Percentiles rank a stretch among this genome's conserved stretches.
phyloP scores from a whole-genome alignment of 495 filamentous ascomycete genomes.

The Penicillium lividum region DNA sequence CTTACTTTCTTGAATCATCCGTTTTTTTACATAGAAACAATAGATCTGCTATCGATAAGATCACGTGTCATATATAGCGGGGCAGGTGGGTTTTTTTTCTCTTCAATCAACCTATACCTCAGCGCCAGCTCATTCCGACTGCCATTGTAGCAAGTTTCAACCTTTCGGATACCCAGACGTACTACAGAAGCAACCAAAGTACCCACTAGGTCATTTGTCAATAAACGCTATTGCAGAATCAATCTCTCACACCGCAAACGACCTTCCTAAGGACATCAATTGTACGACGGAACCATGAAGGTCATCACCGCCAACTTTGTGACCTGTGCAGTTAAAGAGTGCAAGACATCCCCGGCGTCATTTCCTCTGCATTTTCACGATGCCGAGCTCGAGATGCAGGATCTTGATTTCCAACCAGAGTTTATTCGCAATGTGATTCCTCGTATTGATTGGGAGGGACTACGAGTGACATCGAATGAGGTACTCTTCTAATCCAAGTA shows the following conservation, averaged over 20 bases:
- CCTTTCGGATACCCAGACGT: neutral
- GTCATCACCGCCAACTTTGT: slow-evolving; percentile 96
- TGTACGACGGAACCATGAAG: slow-evolving; percentile 67
- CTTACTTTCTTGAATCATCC: too few species aligned
- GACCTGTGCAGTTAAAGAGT: slow-evolving; percentile 91
- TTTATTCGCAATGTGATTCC: slow-evolving; percentile 82
- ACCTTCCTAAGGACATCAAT: neutral
- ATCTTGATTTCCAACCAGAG: slow-evolving; percentile 73
- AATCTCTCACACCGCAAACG: neutral
- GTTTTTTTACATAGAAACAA: too few species aligned
- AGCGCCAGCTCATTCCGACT: neutral
- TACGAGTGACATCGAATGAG: slow-evolving; percentile 74
- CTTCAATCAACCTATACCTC: neutral
- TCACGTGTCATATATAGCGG: slow-evolving; percentile 12
- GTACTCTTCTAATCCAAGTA: slow-evolving; percentile 48
- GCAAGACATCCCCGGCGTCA: slow-evolving; percentile 72
- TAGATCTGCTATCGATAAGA: slow-evolving; percentile 14
- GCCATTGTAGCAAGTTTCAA: neutral
- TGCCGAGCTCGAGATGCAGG: slow-evolving; percentile 81
- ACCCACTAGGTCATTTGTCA: neutral
- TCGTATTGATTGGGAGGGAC: slow-evolving; percentile 82
- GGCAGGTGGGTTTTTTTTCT: slow-evolving; percentile 12
- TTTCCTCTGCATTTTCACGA: slow-evolving; percentile 92
- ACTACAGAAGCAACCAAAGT: neutral
- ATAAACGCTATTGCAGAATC: neutral